Evolutionary conservation across 1,139 yeast species (phyloP).

Genomic region (Zhuliangozyma parablackwelliae): DNA sequence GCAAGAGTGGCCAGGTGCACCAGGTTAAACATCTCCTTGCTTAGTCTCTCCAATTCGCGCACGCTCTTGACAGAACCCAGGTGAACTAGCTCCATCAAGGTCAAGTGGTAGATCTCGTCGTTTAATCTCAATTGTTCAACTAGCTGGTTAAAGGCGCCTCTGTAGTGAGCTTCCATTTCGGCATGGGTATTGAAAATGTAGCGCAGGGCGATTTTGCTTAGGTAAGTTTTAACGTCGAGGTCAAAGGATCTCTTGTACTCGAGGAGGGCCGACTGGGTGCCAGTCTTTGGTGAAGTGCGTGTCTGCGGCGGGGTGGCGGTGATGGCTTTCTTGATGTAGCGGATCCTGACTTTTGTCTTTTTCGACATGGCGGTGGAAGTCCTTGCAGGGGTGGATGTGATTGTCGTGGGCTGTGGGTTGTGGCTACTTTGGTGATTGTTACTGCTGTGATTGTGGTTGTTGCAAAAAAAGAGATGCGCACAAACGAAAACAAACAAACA

Average conservation of each 20-base stretch:
- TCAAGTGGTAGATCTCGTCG: conserved; percentile 1
- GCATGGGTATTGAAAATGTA: too few species aligned
- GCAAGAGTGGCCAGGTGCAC: not conserved
- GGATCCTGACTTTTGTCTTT: too few species aligned
- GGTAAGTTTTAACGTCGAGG: not conserved
- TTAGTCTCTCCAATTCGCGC: not conserved
- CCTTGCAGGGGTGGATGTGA: too few species aligned
- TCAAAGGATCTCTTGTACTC: not conserved
- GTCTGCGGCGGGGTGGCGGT: not conserved
- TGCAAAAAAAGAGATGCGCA: not conserved
- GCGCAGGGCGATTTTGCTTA: not conserved
- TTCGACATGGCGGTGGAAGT: too few species aligned
- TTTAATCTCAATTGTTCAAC: not conserved
- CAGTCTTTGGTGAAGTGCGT: not conserved
- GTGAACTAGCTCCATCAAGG: not conserved
- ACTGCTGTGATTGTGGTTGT: too few species aligned
- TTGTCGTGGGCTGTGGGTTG: too few species aligned
- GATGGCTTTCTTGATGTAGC: too few species aligned
- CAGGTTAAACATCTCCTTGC: too few species aligned
- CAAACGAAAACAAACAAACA: too few species aligned
- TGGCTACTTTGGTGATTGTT: too few species aligned
- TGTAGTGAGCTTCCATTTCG: too few species aligned
- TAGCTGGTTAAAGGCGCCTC: not conserved
- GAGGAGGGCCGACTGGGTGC: not conserved
- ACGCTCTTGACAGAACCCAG: not conserved